A percentile compares a stretch with the other conserved stretches of the same genome.
These are phyloP conservation scores for Salicornia ramosissima DNA, from an alignment of 148 eudicot species.

Conservation along the genomic window DNA sequence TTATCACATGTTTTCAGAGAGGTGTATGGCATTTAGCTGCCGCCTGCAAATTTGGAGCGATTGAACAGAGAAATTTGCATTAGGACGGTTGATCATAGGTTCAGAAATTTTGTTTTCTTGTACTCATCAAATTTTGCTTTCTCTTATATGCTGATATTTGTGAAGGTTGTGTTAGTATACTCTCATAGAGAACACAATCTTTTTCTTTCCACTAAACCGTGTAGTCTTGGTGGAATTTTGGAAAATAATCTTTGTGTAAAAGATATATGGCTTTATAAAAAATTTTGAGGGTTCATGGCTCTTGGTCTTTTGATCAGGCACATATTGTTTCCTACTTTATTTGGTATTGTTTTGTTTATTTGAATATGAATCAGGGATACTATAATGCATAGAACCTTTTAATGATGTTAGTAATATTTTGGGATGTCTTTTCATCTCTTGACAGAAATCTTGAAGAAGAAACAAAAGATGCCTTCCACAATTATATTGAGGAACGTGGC, in stretches of 20 bases:
- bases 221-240: no score
- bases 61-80: background rate
- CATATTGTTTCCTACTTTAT: background rate
- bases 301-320: background rate
- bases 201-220: no score
- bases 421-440: background rate
- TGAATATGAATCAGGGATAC: no score
- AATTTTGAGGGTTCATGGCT: background rate
- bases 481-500: constrained; percentile 61
- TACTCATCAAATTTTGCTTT: background rate
- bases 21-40: background rate
- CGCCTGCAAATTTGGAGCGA: background rate
- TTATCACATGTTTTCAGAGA: background rate
- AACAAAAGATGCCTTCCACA: constrained; percentile 62
- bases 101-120: background rate
- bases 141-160: background rate
- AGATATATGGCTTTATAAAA: no score
- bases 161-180: background rate
- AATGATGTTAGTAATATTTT: background rate
- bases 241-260: no score
- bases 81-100: no score
- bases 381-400: background rate
- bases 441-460: constrained; percentile 53
- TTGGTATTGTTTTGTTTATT: background rate
- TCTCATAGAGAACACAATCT: background rate